Evolutionary conservation across 768 basidiomycete genomes (phyloP).

Genomic region (Lactarius vividus): DNA sequence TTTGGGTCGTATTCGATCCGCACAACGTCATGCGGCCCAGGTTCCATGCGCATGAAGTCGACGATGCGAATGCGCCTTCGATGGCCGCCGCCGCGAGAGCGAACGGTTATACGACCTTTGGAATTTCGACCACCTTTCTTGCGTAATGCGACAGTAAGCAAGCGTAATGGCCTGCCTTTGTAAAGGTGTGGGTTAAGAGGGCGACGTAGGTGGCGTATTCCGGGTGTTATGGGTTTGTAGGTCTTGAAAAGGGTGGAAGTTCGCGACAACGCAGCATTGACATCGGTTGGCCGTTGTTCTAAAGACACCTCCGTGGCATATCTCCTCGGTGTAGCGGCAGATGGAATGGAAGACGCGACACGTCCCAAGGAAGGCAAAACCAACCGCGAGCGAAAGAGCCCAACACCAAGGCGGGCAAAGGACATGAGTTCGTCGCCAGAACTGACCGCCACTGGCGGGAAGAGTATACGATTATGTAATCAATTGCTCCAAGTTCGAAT

Average conservation of each 20-base stretch:
- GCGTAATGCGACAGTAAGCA: conserved; percentile 77
- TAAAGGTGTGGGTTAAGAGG: conserved; percentile 81
- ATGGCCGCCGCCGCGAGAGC: conserved; percentile 91
- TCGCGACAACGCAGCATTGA: conserved; percentile 47
- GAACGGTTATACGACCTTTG: conserved; percentile 81
- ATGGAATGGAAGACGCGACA: conserved; percentile 18
- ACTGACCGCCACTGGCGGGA: no score
- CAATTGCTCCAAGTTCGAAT: background rate
- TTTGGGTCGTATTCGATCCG: conserved; percentile 97
- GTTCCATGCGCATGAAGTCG: conserved; percentile 78
- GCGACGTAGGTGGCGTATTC: conserved; percentile 82
- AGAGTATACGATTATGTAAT: conserved; percentile 3
- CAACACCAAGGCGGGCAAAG: conserved; percentile 15
- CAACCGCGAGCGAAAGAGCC: conserved; percentile 19
- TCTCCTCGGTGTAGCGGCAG: conserved; percentile 29
- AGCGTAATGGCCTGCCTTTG: conserved; percentile 78
- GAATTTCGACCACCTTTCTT: conserved; percentile 85
- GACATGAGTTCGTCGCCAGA: conserved; percentile 27
- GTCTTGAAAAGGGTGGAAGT: conserved; percentile 70
- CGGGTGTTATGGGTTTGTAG: conserved; percentile 85
- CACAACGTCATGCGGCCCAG: conserved; percentile 84
- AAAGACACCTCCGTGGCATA: conserved; percentile 40
- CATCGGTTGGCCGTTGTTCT: conserved; percentile 34
- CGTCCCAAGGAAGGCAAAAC: conserved; percentile 2
- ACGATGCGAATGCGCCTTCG: conserved; percentile 78